Base-by-base conservation (phyloP, 2,329 filamentous ascomycete genomes). In the Trichophyton rubrum region DNA sequence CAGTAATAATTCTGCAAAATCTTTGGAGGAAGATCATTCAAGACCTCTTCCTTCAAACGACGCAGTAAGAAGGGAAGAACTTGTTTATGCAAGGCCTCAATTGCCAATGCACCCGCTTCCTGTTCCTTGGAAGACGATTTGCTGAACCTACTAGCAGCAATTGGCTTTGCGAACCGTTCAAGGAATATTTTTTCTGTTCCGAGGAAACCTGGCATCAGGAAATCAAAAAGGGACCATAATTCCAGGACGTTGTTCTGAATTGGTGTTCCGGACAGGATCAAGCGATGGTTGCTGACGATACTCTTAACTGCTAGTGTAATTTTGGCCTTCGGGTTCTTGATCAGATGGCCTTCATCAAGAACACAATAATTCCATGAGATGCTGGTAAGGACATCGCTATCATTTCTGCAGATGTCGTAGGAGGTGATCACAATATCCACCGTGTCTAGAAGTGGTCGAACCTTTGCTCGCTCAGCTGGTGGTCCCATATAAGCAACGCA, bases 1-100 rank as follows among this genome's bases (percentile, higher is more conserved):
- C 93, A 99, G 76, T 99, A 99, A 77, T 99, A 99, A 74, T 99
- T 99, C 72, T 99, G 93, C 58, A 99, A 78, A 68, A 99, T 99
- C 84, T 99, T 99, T 6, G 93, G 93, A 1, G 93, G 93, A 7
- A 99, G 79, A 68, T 99, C 93, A 67, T 99, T 89, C 62, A 99
- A 80, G 17, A 99, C 93, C 73, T 99, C 93, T 75, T 99, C 93
- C 76, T 99, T 99, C 67, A 99, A 82, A 68, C 93, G 91, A 63
- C 93, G 89, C 43, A 99, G 83, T 63, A 99, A 79, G 85, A 99
- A 99, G 1, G 93, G 93, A 38, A 99, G 78, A 1, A 99, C 95
- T 71, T 99, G 93, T 73, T 99, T 99, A 76, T 99, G 93, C 22
- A 99, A 79, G n/a, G 93, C 93, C 74, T 99, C 93, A 61, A 99